Conservation (phyloP, 257 asterid genomes). For the Knoxia roxburghii region DNA sequence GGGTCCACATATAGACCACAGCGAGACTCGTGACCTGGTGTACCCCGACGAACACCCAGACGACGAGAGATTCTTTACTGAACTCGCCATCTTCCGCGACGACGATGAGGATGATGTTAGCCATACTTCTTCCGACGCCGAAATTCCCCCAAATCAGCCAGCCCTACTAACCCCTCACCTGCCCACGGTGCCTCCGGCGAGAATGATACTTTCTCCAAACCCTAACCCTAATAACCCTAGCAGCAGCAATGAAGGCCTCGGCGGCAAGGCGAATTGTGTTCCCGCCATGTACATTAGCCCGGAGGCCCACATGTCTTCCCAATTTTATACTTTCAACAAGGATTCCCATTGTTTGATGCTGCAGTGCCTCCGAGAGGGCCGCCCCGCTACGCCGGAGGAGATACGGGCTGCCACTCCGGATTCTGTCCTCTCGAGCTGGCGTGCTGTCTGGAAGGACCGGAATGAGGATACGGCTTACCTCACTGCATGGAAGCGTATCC, state of each 20-base stretch:
- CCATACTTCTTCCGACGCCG: slow-evolving; percentile 75
- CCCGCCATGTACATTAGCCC: slow-evolving; percentile 45
- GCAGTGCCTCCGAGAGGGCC: slow-evolving; percentile 60
- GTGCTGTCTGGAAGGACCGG: slow-evolving; percentile 94
- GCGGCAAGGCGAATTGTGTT: slow-evolving; percentile 9
- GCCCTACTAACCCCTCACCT: slow-evolving; percentile 14
- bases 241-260: not conserved
- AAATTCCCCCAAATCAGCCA: slow-evolving; percentile 33
- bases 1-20: not conserved
- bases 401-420: slow-evolving; percentile 70
- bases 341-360: slow-evolving; percentile 78
- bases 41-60: slow-evolving; percentile 49
- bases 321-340: slow-evolving; percentile 86
- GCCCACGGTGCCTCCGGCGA: slow-evolving; percentile 19
- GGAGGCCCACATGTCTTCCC: slow-evolving; percentile 81
- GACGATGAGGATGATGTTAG: slow-evolving; percentile 78
- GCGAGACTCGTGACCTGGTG: slow-evolving; percentile 8
- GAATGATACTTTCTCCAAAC: slow-evolving; percentile 34
- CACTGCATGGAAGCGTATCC: slow-evolving; percentile 97
- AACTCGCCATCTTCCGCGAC: slow-evolving; percentile 65
- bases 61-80: slow-evolving; percentile 61
- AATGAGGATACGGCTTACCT: slow-evolving; percentile 90
- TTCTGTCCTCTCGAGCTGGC: slow-evolving; percentile 84
- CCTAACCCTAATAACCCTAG: slow-evolving; percentile 43
- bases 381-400: slow-evolving; percentile 79